Evolutionary conservation across 192 early-diverging fungal genomes (phyloP).

Genomic region (Ambispora gerdemannii): DNA sequence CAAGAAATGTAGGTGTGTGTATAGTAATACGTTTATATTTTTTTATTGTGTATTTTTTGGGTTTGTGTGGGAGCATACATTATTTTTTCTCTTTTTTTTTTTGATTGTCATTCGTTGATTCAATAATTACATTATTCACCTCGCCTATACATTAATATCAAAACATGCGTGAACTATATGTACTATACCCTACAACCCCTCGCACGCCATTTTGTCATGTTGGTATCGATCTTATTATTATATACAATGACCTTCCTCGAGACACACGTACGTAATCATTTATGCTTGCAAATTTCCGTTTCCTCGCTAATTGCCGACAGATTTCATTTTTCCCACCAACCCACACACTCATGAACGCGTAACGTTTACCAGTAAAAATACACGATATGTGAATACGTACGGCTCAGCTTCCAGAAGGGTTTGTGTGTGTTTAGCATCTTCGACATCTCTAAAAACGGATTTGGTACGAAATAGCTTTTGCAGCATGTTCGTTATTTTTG

Average conservation of each 20-base stretch:
- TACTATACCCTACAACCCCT: too few relatives aligned
- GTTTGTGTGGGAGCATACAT: too few relatives aligned
- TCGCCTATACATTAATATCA: too few relatives aligned
- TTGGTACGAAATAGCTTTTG: slow-evolving; percentile 29
- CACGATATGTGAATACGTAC: slow-evolving; percentile 8
- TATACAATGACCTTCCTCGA: not conserved
- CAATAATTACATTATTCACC: too few relatives aligned
- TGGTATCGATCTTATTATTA: not conserved
- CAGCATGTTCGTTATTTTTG: too few relatives aligned
- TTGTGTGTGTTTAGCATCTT: slow-evolving; percentile 16
- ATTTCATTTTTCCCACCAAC: not conserved
- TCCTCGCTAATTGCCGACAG: not conserved
- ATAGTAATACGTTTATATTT: not conserved
- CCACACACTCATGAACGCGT: not conserved
- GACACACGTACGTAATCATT: not conserved
- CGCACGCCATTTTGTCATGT: too few relatives aligned
- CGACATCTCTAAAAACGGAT: not conserved
- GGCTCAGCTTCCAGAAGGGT: slow-evolving; percentile 15
- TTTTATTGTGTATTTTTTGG: too few relatives aligned
- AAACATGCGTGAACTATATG: too few relatives aligned
- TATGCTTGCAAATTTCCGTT: not conserved
- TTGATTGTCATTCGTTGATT: too few relatives aligned
- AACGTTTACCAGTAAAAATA: not conserved
- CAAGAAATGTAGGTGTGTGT: not conserved
- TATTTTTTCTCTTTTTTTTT: too few relatives aligned